phyloP scores from a whole-genome alignment of 2,329 filamentous ascomycete genomes.

The Apiospora hydei region DNA sequence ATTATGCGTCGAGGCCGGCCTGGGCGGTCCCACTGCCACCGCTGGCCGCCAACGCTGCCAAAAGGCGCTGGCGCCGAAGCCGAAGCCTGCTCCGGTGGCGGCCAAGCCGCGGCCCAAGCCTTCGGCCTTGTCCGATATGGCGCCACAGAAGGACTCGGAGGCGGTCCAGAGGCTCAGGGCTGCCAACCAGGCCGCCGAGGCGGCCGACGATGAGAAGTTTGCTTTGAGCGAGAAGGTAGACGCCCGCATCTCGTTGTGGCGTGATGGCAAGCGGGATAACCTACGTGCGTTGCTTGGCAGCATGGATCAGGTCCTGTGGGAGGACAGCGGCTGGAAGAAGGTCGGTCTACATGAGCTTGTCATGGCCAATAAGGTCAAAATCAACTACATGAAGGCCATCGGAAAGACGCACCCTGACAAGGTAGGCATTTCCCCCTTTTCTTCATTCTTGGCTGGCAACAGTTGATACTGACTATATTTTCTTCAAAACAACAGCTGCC shows the following conservation, averaged over 20 bases:
- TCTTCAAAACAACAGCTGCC: slow-evolving; percentile 57
- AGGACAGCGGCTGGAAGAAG: slow-evolving; percentile 94
- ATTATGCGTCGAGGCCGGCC: slow-evolving; percentile 80
- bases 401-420: slow-evolving; percentile 98
- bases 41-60: slow-evolving; percentile 90
- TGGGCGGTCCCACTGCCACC: slow-evolving; percentile 84
- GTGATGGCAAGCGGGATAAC: slow-evolving; percentile 91
- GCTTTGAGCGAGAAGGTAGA: slow-evolving; percentile 87
- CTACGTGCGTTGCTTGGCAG: slow-evolving; percentile 86
- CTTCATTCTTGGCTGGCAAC: not conserved
- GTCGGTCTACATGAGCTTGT: slow-evolving; percentile 93
- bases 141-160: slow-evolving; percentile 65
- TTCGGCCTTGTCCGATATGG: slow-evolving; percentile 48
- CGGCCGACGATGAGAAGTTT: slow-evolving; percentile 91
- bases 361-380: slow-evolving; percentile 93
- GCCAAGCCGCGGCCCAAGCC: slow-evolving; percentile 53
- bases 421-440: slow-evolving; percentile 60
- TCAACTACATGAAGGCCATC: slow-evolving; percentile 99
- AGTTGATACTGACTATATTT: slow-evolving; percentile 29
- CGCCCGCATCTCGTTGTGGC: slow-evolving; percentile 79
- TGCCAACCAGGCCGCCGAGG: slow-evolving; percentile 85
- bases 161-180: slow-evolving; percentile 84
- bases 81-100: slow-evolving; percentile 52
- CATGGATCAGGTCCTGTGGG: slow-evolving; percentile 89
- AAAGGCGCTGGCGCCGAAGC: slow-evolving; percentile 78